phyloP scores from a whole-genome alignment of 129 eudicot genomes.

The Flaveria sonorensis region DNA sequence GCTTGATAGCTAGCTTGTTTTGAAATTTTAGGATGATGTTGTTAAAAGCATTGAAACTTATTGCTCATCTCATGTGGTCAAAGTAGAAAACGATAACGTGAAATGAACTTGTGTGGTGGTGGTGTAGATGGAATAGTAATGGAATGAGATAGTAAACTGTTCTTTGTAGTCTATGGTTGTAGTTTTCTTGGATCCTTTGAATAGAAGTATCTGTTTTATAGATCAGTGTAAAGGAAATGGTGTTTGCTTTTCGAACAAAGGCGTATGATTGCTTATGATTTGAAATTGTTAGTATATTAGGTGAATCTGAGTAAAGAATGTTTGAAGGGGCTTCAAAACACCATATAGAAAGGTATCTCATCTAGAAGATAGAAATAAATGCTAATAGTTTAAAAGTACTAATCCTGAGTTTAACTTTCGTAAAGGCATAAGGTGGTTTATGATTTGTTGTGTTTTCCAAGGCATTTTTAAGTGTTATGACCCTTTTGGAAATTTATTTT shows the following conservation, averaged over 20 bases:
- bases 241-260: background rate
- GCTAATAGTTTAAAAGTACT: background rate
- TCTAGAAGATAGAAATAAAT: background rate
- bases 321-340: constrained; percentile 12
- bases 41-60: constrained; percentile 5
- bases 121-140: constrained; percentile 20
- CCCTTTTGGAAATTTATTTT: background rate
- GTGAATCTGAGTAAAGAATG: constrained; percentile 8
- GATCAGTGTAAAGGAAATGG: constrained; percentile 18
- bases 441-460: constrained; percentile 27
- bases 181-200: constrained; percentile 3
- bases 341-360: constrained; percentile 5
- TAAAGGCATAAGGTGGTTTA: constrained; percentile 15
- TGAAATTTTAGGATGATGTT: background rate
- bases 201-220: background rate
- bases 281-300: constrained; percentile 11
- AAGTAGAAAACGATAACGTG: background rate
- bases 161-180: background rate
- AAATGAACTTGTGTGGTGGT: constrained; percentile 12
- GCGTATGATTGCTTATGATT: constrained; percentile 10
- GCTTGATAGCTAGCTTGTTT: constrained; percentile 6
- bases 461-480: background rate
- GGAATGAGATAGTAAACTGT: background rate
- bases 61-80: background rate
- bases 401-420: constrained; percentile 14